Conservation (phyloP, 1,139 yeast genomes). For the Magnusiomyces clavatus region DNA sequence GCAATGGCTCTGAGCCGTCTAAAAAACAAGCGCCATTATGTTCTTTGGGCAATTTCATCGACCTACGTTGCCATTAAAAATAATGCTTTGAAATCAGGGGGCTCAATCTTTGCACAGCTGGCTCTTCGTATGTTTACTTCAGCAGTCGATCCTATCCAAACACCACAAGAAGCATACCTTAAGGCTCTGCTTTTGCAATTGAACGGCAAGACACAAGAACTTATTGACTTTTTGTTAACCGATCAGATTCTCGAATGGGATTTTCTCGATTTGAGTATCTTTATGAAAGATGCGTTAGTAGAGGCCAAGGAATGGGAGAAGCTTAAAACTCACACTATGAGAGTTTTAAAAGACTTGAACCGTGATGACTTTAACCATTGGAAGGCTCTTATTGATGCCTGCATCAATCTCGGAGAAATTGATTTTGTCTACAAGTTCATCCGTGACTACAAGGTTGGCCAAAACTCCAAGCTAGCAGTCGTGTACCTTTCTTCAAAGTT, state of each 20-base stretch:
- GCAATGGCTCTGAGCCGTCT: slow-evolving; percentile 25
- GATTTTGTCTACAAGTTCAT: slow-evolving; percentile 27
- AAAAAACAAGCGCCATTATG: slow-evolving; percentile 29
- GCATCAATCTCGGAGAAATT: slow-evolving; percentile 28
- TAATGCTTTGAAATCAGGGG: too few species aligned
- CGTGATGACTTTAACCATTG: slow-evolving; percentile 34
- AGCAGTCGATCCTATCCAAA: slow-evolving; percentile 37
- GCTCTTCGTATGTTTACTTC: slow-evolving; percentile 47
- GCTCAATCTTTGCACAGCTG: slow-evolving; percentile 42
- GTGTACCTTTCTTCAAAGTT: slow-evolving; percentile 39
- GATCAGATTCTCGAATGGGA: slow-evolving; percentile 34
- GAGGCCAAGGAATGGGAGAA: slow-evolving; percentile 36
- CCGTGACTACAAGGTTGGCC: slow-evolving; percentile 29
- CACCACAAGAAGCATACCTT: slow-evolving; percentile 55
- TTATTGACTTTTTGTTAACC: slow-evolving; percentile 30
- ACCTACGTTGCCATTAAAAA: too few species aligned
- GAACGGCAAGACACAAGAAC: slow-evolving; percentile 30
- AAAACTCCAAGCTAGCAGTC: slow-evolving; percentile 52
- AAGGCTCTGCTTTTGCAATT: slow-evolving; percentile 41
- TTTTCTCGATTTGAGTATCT: slow-evolving; percentile 51
- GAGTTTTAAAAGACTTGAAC: slow-evolving; percentile 20
- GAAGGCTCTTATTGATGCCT: slow-evolving; percentile 39
- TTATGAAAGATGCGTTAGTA: slow-evolving; percentile 43
- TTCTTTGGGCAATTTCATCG: slow-evolving; percentile 39
- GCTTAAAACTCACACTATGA: slow-evolving; percentile 31